Evolutionary conservation across 2,329 filamentous ascomycete species (phyloP).

Genomic region (Reticulascus tulasneorum): DNA sequence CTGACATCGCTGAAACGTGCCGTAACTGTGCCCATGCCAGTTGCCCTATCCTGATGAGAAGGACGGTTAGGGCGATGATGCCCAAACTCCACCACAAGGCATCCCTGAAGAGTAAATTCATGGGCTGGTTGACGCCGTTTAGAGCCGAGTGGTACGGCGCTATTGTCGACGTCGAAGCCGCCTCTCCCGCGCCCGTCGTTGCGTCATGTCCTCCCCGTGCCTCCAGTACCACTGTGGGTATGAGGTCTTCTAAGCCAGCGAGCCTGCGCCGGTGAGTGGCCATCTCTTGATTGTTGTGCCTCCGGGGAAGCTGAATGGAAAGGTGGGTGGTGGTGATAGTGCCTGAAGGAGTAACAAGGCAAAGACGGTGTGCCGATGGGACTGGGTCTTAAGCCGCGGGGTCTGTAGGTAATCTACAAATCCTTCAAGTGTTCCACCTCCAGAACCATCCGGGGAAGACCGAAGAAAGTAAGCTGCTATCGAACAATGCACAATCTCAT

Average conservation of each 20-base stretch:
- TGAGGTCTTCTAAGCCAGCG: slow-evolving; percentile 23
- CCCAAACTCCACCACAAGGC: slow-evolving; percentile 59
- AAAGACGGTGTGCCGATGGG: too few species aligned
- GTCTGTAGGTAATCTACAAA: too few species aligned
- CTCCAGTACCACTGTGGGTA: slow-evolving; percentile 27
- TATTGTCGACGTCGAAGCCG: slow-evolving; percentile 40
- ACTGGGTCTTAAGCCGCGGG: too few species aligned
- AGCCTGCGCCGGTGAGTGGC: slow-evolving; percentile 23
- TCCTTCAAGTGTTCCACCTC: too few species aligned
- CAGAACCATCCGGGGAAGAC: too few species aligned
- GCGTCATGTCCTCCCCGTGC: slow-evolving; percentile 17
- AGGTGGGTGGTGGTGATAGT: too few species aligned
- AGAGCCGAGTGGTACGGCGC: slow-evolving; percentile 52
- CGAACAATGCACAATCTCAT: too few species aligned
- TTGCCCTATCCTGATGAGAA: slow-evolving; percentile 50
- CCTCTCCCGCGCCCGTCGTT: slow-evolving; percentile 19
- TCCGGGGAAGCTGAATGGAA: too few species aligned
- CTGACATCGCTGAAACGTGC: slow-evolving; percentile 55
- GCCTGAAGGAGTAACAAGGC: too few species aligned
- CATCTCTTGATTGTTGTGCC: too few species aligned
- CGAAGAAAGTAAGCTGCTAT: too few species aligned
- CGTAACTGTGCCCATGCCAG: slow-evolving; percentile 53
- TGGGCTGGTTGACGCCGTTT: slow-evolving; percentile 56
- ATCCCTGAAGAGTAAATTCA: slow-evolving; percentile 55
- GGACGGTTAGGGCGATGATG: slow-evolving; percentile 48